These are phyloP conservation scores for Mariannaea elegans DNA, from an alignment of 2,329 filamentous ascomycete species.

Conservation along the genomic window DNA sequence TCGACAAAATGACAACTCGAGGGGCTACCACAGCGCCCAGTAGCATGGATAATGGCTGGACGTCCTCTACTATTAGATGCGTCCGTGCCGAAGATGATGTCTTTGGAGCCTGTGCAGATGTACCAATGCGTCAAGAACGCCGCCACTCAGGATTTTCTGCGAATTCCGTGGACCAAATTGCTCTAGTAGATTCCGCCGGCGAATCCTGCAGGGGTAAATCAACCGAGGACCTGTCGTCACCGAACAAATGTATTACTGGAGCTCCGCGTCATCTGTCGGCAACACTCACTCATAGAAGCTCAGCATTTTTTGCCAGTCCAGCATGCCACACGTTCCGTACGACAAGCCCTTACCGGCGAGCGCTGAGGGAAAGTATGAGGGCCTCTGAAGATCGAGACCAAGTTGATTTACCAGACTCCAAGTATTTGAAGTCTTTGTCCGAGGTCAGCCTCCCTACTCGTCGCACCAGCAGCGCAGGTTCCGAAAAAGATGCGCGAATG, in stretches of 20 bases:
- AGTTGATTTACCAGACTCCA: conserved; percentile 41
- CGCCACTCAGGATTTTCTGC: conserved; percentile 11
- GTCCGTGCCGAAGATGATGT: conserved; percentile 47
- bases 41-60: conserved; percentile 23
- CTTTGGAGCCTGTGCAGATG: conserved; percentile 34
- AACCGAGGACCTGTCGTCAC: background rate
- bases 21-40: conserved; percentile 1
- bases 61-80: conserved; percentile 44
- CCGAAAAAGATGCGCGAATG: conserved; percentile 49
- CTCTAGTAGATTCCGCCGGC: background rate
- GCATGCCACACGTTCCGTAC: conserved; percentile 62
- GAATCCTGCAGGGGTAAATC: background rate
- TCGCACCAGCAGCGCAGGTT: conserved; percentile 50
- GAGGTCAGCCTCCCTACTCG: conserved; percentile 51
- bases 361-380: conserved; percentile 57
- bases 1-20: conserved; percentile 2
- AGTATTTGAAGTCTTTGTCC: conserved; percentile 53
- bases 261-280: conserved; percentile 34
- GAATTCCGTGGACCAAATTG: background rate
- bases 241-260: background rate
- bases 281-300: conserved; percentile 52
- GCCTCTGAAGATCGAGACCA: conserved; percentile 42
- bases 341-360: conserved; percentile 64
- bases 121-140: background rate
- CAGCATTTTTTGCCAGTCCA: conserved; percentile 62